Base-by-base conservation (phyloP, 805 yeast species). In the Metschnikowia sp. region DNA sequence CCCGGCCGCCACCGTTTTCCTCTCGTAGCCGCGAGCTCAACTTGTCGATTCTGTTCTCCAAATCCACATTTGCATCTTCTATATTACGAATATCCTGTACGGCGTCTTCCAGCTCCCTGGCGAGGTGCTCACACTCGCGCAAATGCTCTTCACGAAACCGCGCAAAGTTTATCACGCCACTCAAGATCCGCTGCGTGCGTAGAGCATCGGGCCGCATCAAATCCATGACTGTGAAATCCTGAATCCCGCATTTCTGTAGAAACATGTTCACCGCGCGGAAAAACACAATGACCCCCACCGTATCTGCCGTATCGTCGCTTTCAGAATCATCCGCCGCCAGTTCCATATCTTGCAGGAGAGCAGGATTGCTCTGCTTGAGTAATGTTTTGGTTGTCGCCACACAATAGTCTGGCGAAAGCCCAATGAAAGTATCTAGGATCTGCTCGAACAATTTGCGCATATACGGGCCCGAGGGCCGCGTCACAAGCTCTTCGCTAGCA, bases 151-250 rank as follows among this genome's bases (percentile, higher is more conserved):
- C 95, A 54, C 96, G 76, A 59, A 86, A 89, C 47, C 92, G 70
- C 1, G 95, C 95, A 72, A 81, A 90, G 62, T 90, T 90, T 19
- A 89, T 86, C 42, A 89, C 82, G 0, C 94, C 94, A 61, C 96
- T 88, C 28, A 89, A 64, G 18, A 88, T 73, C 40, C 92, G 69
- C 51, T 82, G 70, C 1, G 81, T 73, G 48, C 96, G 71, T 34
- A 63, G 65, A 0, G 86, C 71, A n/a, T 89, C 96, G 0, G 97
- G 97, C 54, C 81, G 82, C 49, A 79, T 72, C 30, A 90, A 69
- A 66, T 90, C 97, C 68, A 79, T 73, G 42, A 89, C 70, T 37
- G 82, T 78, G 59, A 89, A 86, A 63, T 90, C 96, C 48, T 79
- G 74, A 2, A 90, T 78, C 0, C 96, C 96, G 60, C 92, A 83